Evolutionary conservation across 148 eudicot species (phyloP).

Genomic region (Persicaria tinctoria): DNA sequence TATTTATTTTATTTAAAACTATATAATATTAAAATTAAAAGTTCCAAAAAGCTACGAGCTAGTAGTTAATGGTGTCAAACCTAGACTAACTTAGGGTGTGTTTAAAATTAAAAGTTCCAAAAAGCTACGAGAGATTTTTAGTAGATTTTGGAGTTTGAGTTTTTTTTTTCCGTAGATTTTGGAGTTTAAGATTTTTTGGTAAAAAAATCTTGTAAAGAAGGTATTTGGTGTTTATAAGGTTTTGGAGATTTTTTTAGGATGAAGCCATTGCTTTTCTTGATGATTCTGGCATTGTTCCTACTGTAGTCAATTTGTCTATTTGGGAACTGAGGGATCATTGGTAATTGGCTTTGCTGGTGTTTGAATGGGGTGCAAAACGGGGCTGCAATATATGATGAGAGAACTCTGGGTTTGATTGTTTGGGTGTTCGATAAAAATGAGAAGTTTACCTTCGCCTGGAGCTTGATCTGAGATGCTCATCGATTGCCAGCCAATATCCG

Average conservation of each 20-base stretch:
- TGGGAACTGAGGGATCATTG: conserved; percentile 65
- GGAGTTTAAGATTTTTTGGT: no score
- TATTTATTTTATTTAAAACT: no score
- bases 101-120: no score
- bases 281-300: conserved; percentile 27
- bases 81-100: no score
- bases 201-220: no score
- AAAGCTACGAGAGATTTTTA: no score
- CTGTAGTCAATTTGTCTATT: conserved; percentile 35
- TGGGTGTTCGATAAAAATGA: conserved; percentile 76
- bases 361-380: conserved; percentile 54
- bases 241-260: background rate
- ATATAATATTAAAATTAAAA: no score
- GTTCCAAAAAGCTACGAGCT: no score
- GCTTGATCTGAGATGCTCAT: conserved; percentile 56
- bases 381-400: conserved; percentile 36
- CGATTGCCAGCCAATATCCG: conserved; percentile 38
- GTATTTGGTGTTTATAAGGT: no score
- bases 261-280: conserved; percentile 52
- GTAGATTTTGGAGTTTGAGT: no score
- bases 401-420: conserved; percentile 52
- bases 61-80: no score
- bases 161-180: no score
- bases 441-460: conserved; percentile 72
- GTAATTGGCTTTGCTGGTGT: conserved; percentile 58